These are phyloP conservation scores for Aurantiochytrium sp. DNA, from an alignment of 108 stramenopile genomes.

Conservation along the genomic window DNA sequence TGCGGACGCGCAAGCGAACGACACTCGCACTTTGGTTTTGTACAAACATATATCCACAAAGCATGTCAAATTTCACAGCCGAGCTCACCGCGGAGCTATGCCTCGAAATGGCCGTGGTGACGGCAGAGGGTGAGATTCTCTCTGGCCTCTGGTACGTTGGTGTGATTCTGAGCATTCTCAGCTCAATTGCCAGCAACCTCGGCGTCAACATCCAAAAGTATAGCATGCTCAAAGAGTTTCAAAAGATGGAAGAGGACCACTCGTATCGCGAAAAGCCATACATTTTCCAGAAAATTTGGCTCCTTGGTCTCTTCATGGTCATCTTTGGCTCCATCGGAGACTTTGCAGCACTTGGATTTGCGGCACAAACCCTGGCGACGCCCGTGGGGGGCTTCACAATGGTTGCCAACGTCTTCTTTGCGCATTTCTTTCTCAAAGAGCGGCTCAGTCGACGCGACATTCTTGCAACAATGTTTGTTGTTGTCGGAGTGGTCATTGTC, in stretches of 20 bases:
- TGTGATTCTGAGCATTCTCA: background rate
- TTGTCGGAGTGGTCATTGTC: background rate
- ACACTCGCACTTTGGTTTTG: too few species aligned
- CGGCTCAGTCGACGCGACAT: background rate
- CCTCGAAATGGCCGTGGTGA: background rate
- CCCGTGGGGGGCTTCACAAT: slow-evolving; percentile 25
- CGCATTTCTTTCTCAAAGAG: slow-evolving; percentile 22
- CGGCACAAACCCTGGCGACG: slow-evolving; percentile 18
- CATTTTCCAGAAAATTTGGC: background rate
- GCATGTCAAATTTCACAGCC: too few species aligned
- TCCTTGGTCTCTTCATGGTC: background rate
- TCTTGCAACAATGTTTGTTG: slow-evolving; percentile 9
- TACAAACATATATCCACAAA: too few species aligned
- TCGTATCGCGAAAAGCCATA: background rate
- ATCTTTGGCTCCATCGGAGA: slow-evolving; percentile 13
- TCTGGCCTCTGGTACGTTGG: slow-evolving; percentile 10
- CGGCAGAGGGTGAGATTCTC: background rate
- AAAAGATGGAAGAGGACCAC: background rate
- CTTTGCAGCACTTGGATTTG: slow-evolving; percentile 22
- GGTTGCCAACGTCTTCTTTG: slow-evolving; percentile 23
- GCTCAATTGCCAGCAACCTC: background rate
- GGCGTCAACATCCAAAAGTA: slow-evolving; percentile 11
- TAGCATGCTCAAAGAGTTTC: slow-evolving; percentile 2
- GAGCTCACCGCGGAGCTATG: background rate
- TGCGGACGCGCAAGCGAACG: too few species aligned